Evolutionary conservation across 2,329 filamentous ascomycete genomes (phyloP), one percentile per base, ranked within the genome.

Genomic region (Fonsecaea monophora): DNA sequence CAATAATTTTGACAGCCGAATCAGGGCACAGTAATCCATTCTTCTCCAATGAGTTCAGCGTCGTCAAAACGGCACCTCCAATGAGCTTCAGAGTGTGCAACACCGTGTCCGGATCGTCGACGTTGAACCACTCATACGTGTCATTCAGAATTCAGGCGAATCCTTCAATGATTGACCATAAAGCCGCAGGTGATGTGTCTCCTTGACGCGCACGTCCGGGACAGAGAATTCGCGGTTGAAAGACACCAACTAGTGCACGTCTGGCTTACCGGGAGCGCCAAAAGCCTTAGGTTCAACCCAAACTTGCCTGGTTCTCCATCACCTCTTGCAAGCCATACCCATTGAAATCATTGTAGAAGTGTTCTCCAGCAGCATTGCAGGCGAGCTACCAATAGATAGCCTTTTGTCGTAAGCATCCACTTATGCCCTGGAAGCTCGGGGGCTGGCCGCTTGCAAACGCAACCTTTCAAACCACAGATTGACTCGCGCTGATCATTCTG

Each of bases 251-350:
- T 63, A 30, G 7, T 3, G 25, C 4, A 55, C 21, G 7, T 4
- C 38, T 4, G 18, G 30, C 15, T 38, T 15, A 54, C 53, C 12
- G 10, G 34, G 9, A 13, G 25, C 48, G n/a, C 18, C 21, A 61
- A 6, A 35, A 37, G 12, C 15, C 12, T 4, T 7, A 5, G 32
- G 18, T 21, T 21, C 21, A 53, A n/a, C 7, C 48, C 6, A 34
- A 21, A 50, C 62, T 61, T 56, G 62, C 65, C 25, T 68, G 62
- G 61, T 65, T 68, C 30, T 68, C 65, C 37, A 68, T 54, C 37
- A 65, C 62, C 34, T 68, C 62, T 57, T 68, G 65, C 9, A 61
- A 65, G 1, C 65, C 65, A 58, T 61, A 65, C 9, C 48, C 56
- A 53, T 37, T 58, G 56, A 35, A 65, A 34, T 61, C 56, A 50